These are phyloP conservation scores for Capronia coronata DNA, from an alignment of 2,329 filamentous ascomycete species.

Conservation along the genomic window DNA sequence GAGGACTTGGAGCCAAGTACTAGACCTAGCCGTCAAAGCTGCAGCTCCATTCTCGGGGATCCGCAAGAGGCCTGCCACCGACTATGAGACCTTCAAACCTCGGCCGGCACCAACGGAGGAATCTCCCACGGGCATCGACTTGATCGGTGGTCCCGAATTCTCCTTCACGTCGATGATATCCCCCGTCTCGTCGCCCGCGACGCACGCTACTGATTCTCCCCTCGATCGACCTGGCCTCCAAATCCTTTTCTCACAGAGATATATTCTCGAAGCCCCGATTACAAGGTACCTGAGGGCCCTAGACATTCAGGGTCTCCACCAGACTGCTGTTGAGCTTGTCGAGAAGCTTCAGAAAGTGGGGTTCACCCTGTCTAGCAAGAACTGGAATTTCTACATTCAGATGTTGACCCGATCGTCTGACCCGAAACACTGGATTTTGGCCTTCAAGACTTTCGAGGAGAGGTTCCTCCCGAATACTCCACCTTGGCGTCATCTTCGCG, in stretches of 20 bases:
- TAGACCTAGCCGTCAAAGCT: constrained; percentile 11
- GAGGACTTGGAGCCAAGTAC: constrained; percentile 15
- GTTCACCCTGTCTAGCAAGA: constrained; percentile 66
- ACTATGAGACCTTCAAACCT: neutral
- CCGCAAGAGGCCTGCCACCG: neutral
- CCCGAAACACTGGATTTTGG: constrained; percentile 48
- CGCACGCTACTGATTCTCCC: neutral
- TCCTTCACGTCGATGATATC: constrained; percentile 17
- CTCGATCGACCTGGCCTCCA: constrained; percentile 6
- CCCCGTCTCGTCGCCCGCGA: neutral
- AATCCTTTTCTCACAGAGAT: constrained; percentile 40
- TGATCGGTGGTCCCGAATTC: constrained; percentile 3
- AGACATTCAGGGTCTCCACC: constrained; percentile 47
- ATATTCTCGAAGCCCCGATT: constrained; percentile 45
- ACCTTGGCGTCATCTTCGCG: constrained; percentile 55
- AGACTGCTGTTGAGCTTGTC: constrained; percentile 48
- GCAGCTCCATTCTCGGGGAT: constrained; percentile 2
- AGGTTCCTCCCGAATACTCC: constrained; percentile 72
- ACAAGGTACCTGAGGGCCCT: constrained; percentile 50
- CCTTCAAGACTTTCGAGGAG: constrained; percentile 68
- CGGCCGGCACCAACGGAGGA: neutral
- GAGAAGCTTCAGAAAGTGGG: constrained; percentile 56
- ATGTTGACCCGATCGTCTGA: constrained; percentile 56
- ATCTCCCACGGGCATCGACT: neutral
- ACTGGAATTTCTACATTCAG: constrained; percentile 75